Base-by-base conservation (phyloP, 441 rosid species). In the Adansonia gregorii region DNA sequence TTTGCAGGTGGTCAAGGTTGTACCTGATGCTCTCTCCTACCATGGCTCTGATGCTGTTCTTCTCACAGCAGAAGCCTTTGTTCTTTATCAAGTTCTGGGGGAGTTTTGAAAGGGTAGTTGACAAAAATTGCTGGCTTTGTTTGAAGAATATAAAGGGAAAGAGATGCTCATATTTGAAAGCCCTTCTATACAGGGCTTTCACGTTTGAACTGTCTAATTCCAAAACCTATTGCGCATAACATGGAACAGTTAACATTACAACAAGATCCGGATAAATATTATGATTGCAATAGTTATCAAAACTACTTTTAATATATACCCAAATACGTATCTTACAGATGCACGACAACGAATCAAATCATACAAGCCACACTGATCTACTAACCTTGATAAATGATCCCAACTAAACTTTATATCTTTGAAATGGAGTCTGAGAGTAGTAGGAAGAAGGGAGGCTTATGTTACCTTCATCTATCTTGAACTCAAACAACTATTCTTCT, bases 401-500 rank as follows among this genome's bases (percentile, higher is more conserved):
- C 76, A 93, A 73, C 78, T 94, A 93, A 82, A 91, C 82, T 91
- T 94, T 87, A 72, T 46, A 56, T 65, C 61, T 61, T 63, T 12
- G 43, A 31, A 3, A 11, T 12, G 8, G 2, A 66, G 3, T 14
- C 0, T 1, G 22, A 11, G 8, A 60, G 20, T 9, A 58, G 6
- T 8, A 9, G 1, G 22, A 65, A 11, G 54, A 6, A 20, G 52
- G 9, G 10, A 10, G 1, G 20, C 6, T 59, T 3, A 59, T 5
- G 20, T 20, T 90, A 93, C 98, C 98, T 84, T 93, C 99, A 72
- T 91, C 96, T 4, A 88, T 84, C 78, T 83, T 88, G 82, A 93
- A 92, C 86, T 93, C 97, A 80, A 92, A 88, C 15, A 75, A 85
- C 19, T 90, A 91, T 72, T 83, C 92, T 27, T 59, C 71, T 11